These are phyloP conservation scores for Aspergillus nanangensis DNA, from an alignment of 495 filamentous ascomycete genomes.

Conservation along the genomic window DNA sequence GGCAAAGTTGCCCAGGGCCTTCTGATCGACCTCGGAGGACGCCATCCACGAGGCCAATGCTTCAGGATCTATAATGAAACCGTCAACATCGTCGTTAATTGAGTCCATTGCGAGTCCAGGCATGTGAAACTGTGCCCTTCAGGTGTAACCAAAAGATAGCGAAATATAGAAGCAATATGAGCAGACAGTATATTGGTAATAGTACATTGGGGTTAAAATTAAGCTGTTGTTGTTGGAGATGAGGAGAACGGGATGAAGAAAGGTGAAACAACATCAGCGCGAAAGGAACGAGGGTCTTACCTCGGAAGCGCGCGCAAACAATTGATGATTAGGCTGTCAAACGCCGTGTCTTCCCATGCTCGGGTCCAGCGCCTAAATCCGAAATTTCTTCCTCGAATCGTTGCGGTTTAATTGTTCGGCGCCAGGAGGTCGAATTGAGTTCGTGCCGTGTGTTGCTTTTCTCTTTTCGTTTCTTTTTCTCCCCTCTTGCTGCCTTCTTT, in stretches of 20 bases:
- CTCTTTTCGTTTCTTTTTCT: neutral
- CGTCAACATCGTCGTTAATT: constrained; percentile 12
- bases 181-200: constrained; percentile 3
- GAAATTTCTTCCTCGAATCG: neutral
- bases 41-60: constrained; percentile 65
- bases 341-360: constrained; percentile 32
- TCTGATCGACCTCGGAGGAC: constrained; percentile 93
- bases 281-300: constrained; percentile 21
- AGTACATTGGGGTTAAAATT: neutral
- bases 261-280: constrained; percentile 6
- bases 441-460: neutral
- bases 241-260: neutral
- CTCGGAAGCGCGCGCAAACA: constrained; percentile 29
- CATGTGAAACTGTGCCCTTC: neutral
- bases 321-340: constrained; percentile 17
- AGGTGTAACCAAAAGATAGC: neutral
- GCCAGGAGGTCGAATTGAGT: neutral
- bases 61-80: constrained; percentile 16
- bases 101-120: constrained; percentile 4
- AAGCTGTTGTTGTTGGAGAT: neutral
- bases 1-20: constrained; percentile 85
- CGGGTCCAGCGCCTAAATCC: constrained; percentile 21
- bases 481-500: neutral
- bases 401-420: too few relatives aligned
- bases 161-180: neutral